phyloP scores from a whole-genome alignment of 176 grass and related monocot species.

The Musa schizocarpa region DNA sequence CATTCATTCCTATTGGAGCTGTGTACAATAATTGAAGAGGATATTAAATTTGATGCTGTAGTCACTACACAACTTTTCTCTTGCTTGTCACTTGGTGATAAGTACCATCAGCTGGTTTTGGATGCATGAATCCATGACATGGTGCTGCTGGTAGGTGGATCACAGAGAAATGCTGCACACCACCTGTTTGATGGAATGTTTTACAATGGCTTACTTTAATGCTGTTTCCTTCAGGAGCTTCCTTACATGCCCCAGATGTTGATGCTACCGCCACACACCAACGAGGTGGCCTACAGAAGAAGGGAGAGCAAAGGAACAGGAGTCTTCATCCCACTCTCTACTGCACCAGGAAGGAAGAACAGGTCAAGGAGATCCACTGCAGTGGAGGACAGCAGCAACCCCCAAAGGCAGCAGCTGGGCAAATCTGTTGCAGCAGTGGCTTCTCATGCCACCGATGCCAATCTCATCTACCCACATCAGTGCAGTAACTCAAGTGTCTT shows the following conservation, averaged over 20 bases:
- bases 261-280: slow-evolving; percentile 16
- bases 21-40: no score
- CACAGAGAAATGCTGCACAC: no score
- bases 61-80: no score
- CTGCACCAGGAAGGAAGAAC: slow-evolving; percentile 25
- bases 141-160: no score
- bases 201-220: no score
- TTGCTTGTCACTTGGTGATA: no score
- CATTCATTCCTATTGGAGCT: not conserved
- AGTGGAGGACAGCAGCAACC: slow-evolving; percentile 13
- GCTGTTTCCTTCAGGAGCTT: slow-evolving; percentile 2
- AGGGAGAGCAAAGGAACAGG: slow-evolving; percentile 39
- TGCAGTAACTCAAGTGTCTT: not conserved
- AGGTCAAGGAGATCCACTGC: slow-evolving; percentile 12
- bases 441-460: not conserved
- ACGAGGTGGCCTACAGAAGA: slow-evolving; percentile 21
- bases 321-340: slow-evolving; percentile 42
- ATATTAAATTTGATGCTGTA: no score
- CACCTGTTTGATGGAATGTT: no score
- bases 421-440: not conserved
- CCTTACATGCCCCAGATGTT: slow-evolving; percentile 23
- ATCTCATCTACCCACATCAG: not conserved
- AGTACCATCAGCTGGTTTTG: no score
- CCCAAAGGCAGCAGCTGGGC: slow-evolving; percentile 12
- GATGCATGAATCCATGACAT: no score